Evolutionary conservation across 768 basidiomycete genomes (phyloP).

Genomic region (Agaricus blazei): DNA sequence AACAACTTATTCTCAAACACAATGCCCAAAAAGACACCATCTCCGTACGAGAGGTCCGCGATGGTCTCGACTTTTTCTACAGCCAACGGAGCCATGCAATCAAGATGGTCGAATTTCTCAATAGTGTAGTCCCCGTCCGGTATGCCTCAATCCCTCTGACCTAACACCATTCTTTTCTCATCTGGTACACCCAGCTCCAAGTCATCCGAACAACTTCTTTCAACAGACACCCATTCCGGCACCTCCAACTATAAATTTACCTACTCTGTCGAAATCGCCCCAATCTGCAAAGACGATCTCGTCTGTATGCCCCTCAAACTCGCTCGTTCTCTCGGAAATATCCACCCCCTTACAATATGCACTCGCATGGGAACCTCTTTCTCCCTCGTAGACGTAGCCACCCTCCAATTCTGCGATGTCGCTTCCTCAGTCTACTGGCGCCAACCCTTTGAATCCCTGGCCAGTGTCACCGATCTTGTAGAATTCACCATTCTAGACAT

Average conservation of each 20-base stretch:
- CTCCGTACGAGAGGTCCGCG: constrained; percentile 85
- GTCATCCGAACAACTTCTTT: constrained; percentile 90
- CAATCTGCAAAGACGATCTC: constrained; percentile 97
- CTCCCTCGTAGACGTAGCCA: constrained; percentile 86
- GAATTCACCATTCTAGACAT: constrained; percentile 96
- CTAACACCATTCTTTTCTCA: not conserved
- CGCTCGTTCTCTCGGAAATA: constrained; percentile 81
- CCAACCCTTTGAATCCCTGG: constrained; percentile 80
- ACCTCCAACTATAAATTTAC: constrained; percentile 98
- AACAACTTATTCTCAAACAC: constrained; percentile 95
- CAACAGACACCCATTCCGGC: constrained; percentile 84
- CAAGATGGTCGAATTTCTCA: constrained; percentile 95
- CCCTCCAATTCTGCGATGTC: constrained; percentile 80
- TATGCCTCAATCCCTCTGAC: constrained; percentile 30
- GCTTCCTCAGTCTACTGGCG: constrained; percentile 84
- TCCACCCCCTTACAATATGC: constrained; percentile 83
- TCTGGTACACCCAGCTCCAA: constrained; percentile 50
- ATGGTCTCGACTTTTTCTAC: constrained; percentile 98
- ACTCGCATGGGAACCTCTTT: constrained; percentile 88
- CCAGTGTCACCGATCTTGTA: constrained; percentile 77
- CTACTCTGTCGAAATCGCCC: constrained; percentile 95
- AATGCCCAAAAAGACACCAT: constrained; percentile 96
- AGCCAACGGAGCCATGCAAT: constrained; percentile 84
- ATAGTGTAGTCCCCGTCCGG: constrained; percentile 84
- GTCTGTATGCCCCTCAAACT: constrained; percentile 83